Evolutionary conservation across 305 asterid genomes (phyloP).

Genomic region (Nicotiana rustica): DNA sequence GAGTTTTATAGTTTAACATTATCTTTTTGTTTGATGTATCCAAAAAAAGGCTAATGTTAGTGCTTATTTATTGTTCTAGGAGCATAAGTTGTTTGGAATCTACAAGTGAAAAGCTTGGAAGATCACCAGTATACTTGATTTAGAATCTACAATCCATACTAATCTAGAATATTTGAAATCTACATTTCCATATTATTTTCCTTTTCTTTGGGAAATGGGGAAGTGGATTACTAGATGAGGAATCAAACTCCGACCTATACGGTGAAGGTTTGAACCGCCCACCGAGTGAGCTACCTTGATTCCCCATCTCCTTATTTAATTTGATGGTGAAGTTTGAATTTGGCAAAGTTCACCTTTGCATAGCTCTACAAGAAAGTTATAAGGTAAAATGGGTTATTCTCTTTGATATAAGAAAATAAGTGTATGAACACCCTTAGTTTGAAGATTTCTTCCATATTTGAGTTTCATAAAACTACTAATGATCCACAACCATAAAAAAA

Average conservation of each 20-base stretch:
- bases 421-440: not conserved
- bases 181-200: not conserved
- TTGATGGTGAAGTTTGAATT: conserved; percentile 20
- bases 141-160: not conserved
- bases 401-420: not conserved
- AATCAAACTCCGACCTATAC: not conserved
- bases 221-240: not conserved
- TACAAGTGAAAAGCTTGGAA: not conserved
- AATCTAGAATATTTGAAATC: not conserved
- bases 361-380: not conserved
- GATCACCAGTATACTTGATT: not conserved
- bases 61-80: not conserved
- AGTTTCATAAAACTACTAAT: not conserved
- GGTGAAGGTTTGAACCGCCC: not conserved
- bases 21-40: not conserved
- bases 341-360: not conserved
- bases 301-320: too few relatives aligned
- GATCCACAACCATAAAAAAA: not conserved
- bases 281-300: not conserved
- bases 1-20: not conserved
- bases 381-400: not conserved
- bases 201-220: not conserved
- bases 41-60: not conserved
- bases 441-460: conserved; percentile 19
- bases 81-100: not conserved